phyloP scores from a whole-genome alignment of 129 eudicot genomes.

The Escallonia herrerae region DNA sequence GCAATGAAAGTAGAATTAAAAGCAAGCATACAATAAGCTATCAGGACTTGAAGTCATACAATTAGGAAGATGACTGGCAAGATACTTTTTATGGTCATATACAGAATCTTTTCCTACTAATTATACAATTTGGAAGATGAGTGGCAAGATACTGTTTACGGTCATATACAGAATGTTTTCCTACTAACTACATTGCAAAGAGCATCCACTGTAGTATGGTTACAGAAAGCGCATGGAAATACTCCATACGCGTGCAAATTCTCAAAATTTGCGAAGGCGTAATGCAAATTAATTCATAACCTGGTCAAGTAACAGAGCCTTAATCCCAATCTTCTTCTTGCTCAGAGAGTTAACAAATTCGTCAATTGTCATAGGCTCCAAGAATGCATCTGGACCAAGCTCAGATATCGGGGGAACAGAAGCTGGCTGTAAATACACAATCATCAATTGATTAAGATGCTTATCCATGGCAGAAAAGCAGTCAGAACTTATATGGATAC shows the following conservation, averaged over 20 bases:
- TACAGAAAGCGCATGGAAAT: neutral
- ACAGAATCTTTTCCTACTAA: too few relatives aligned
- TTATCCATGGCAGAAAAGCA: slow-evolving; percentile 1
- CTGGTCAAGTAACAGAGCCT: slow-evolving; percentile 94
- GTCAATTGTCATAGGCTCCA: slow-evolving; percentile 62
- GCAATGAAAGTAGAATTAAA: too few relatives aligned
- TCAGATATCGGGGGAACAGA: slow-evolving; percentile 73
- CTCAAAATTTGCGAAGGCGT: neutral
- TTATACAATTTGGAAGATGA: too few relatives aligned
- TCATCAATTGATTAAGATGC: neutral
- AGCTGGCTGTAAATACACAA: slow-evolving; percentile 51
- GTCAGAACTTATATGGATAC: neutral
- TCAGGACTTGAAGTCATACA: too few relatives aligned
- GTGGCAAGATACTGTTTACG: too few relatives aligned
- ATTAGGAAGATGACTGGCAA: too few relatives aligned
- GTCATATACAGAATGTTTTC: too few relatives aligned
- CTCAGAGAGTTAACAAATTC: slow-evolving; percentile 50
- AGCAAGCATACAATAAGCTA: too few relatives aligned
- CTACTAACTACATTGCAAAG: too few relatives aligned
- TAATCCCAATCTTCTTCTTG: slow-evolving; percentile 78
- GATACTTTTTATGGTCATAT: too few relatives aligned
- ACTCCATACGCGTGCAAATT: too few relatives aligned
- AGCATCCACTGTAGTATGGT: neutral
- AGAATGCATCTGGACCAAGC: slow-evolving; percentile 95
- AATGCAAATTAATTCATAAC: slow-evolving; percentile 21